These are phyloP conservation scores for Drechslerella coelobrocha DNA, from an alignment of 2,329 filamentous ascomycete species.

Conservation along the genomic window DNA sequence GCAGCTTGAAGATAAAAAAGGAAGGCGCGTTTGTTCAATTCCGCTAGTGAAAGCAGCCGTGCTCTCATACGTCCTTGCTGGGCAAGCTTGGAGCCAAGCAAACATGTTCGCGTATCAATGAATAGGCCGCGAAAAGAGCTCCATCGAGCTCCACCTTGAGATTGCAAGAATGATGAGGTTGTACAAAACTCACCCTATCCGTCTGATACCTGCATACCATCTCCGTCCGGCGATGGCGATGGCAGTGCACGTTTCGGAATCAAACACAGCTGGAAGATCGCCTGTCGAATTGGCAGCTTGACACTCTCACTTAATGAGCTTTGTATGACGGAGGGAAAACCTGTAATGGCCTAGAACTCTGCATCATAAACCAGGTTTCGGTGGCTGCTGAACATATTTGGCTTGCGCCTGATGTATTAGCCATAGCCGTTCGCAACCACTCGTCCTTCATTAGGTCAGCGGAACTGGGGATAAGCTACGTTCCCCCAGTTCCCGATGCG, in stretches of 20 bases:
- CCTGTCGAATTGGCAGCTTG: slow-evolving; percentile 1
- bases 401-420: background rate
- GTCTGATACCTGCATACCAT: slow-evolving; percentile 3
- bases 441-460: background rate
- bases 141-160: too few species aligned
- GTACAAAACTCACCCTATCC: background rate
- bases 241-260: slow-evolving; percentile 35
- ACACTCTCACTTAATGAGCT: background rate
- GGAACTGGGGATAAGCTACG: background rate
- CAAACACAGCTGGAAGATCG: slow-evolving; percentile 36
- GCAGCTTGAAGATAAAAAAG: too few species aligned
- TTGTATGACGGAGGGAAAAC: background rate
- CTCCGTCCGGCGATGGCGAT: slow-evolving; percentile 4
- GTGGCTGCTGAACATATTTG: background rate
- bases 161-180: too few species aligned
- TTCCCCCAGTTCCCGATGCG: background rate
- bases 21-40: background rate
- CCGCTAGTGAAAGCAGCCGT: too few species aligned
- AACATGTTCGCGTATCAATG: too few species aligned
- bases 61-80: too few species aligned
- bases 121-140: too few species aligned
- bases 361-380: background rate
- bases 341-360: background rate
- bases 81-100: too few species aligned
- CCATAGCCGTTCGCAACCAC: background rate